phyloP scores from a whole-genome alignment of 148 eudicot species.

The Linanthus parryae region DNA sequence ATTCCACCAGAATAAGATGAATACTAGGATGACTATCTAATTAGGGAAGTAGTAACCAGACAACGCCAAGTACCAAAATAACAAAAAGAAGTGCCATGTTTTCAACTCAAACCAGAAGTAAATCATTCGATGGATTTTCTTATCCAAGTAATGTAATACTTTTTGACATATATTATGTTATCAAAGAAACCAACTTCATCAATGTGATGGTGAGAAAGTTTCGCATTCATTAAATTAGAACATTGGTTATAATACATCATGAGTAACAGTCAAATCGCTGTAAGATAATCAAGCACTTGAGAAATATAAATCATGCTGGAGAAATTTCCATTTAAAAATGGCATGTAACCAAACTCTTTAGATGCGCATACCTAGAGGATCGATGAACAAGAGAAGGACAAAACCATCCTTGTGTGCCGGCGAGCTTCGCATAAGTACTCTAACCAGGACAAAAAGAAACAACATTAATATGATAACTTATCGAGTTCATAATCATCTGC shows the following conservation, averaged over 20 bases:
- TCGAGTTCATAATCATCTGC: neutral
- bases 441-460: conserved; percentile 7
- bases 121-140: no score
- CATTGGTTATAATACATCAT: no score
- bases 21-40: no score
- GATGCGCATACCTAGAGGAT: conserved; percentile 32
- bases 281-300: neutral
- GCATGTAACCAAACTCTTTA: neutral
- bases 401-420: conserved; percentile 47
- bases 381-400: conserved; percentile 39
- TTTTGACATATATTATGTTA: no score
- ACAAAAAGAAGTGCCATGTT: no score
- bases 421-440: conserved; percentile 45
- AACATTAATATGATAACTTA: neutral
- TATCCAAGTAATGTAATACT: no score
- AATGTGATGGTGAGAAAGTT: neutral
- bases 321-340: conserved; percentile 8
- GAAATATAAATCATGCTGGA: neutral
- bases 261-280: no score
- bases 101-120: no score
- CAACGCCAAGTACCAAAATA: no score
- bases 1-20: no score
- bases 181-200: neutral
- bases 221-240: no score
- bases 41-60: no score